Evolutionary conservation across 441 rosid genomes (phyloP).

Genomic region (Euphorbia corollata): DNA sequence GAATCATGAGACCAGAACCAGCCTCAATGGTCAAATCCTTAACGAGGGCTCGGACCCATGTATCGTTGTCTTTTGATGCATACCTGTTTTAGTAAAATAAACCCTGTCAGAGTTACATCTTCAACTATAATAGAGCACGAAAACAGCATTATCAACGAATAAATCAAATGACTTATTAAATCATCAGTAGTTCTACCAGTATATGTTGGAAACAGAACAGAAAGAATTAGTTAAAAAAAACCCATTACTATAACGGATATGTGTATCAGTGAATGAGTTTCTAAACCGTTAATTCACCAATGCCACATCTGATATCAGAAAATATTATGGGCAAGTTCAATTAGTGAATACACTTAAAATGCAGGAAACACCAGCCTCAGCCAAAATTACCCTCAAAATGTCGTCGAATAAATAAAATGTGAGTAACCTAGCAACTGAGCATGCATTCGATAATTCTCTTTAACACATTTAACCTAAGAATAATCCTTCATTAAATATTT

Average conservation of each 20-base stretch:
- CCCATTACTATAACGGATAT: neutral
- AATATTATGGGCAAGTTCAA: neutral
- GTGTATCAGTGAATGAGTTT: neutral
- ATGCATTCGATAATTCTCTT: neutral
- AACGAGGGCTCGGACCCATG: conserved; percentile 80
- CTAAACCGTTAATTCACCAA: neutral
- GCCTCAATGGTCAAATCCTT: conserved; percentile 89
- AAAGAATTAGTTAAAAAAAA: no score
- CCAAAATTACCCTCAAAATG: conserved; percentile 1
- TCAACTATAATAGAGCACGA: neutral
- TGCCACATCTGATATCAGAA: neutral
- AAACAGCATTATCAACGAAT: conserved; percentile 2
- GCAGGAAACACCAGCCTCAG: neutral
- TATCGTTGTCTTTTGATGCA: conserved; percentile 93
- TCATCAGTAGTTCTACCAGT: neutral
- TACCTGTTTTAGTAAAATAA: conserved; percentile 49
- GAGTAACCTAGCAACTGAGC: neutral
- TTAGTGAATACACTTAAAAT: neutral
- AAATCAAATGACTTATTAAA: neutral
- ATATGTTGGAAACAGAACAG: neutral
- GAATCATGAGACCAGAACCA: conserved; percentile 94
- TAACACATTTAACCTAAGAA: neutral
- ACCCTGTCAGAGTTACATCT: neutral
- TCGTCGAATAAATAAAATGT: neutral
- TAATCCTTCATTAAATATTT: neutral